Base-by-base conservation (phyloP, 345 rosid species). In the Lumnitzera littorea region DNA sequence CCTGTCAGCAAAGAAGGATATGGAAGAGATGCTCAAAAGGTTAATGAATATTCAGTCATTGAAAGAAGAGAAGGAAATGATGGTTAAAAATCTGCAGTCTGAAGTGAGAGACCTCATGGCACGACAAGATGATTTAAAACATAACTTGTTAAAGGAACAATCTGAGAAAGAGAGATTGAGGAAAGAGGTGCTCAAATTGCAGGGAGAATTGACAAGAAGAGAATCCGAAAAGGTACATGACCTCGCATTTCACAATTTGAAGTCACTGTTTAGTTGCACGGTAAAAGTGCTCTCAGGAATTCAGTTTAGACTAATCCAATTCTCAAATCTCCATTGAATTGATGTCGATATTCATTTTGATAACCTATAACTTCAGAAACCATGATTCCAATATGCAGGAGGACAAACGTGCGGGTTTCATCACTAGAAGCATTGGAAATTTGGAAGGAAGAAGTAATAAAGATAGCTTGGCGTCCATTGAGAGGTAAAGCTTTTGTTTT, bases 151-250 rank as follows among this genome's bases (percentile, higher is more conserved):
- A 53, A 71, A 67, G 70, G 89, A 84, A 75, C 75, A 85, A 69
- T 51, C 57, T 62, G 89, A 89, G 85, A 89, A 82, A 49, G 80
- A 84, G 67, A 74, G 58, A 24, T 74, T 87, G 71, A 77, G 67
- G 57, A 74, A 84, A 70, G 84, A 81, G 68, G 65, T 85, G 41
- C 62, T 68, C 56, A 72, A 71, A 41, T 68, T 86, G 62, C 82
- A 74, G 64, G 76, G 68, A 14, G 83, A 83, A 50, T 65, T 84
- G 8, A 72, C 69, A 61, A 80, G 73, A 67, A 81, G 72, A 73
- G 85, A 82, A 78, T 82, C 83, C 15, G 80, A 69, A 60, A 62
- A 48, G 46, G 9, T 51, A n/a, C 56, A 46, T 36, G 7, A 9
- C 43, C 43, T 2, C 2, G 7, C 11, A 4, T 36, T 36, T 36